Evolutionary conservation across 495 filamentous ascomycete species (phyloP), one percentile per base, ranked within the genome.

Genomic region (Aspergillus mulundensis): DNA sequence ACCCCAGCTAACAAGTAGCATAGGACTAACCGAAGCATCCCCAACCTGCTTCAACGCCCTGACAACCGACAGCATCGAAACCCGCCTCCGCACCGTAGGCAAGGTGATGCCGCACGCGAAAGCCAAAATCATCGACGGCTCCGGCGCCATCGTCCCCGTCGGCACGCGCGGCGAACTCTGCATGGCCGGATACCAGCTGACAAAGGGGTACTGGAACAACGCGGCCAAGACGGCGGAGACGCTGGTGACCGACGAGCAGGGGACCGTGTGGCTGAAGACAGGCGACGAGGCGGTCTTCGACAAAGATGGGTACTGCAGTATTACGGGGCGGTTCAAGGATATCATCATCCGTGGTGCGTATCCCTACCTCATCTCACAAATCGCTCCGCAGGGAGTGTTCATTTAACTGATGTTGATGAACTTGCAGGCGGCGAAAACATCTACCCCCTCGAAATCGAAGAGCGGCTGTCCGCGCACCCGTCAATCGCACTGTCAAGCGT

Each of bases 241-340:
- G 1, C 78, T 88, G 67, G 62, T 76, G 18, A 70, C 75, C 7
- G 86, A 89, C 58, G 77, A 78, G 39, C 64, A 75, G 2, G 85
- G 85, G 0, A 73, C 80, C 14, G 64, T 81, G 36, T 89, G 86
- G 86, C 60, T 89, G 57, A 80, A 81, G 59, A 88, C 86, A 0
- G 86, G 86, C 20, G 86, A 89, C 59, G 85, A 89, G 69, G 86
- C 83, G 1, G 74, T 82, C 0, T 86, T 89, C 61, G 80, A 85
- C 56, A 76, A 80, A 20, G 66, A 80, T 28, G 85, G 86, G 4
- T 84, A 85, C 60, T 86, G 82, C 59, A 75, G 69, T 12, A 87
- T 89, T 57, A 86, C 84, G 3, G 82, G 84, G 10, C 70, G 90
- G 14, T 89, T 95, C 61, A 95, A 95, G 70, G 91, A 96, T 57